These are phyloP conservation scores for Fusarium sp. DNA, from an alignment of 2,329 filamentous ascomycete species.

Conservation along the genomic window DNA sequence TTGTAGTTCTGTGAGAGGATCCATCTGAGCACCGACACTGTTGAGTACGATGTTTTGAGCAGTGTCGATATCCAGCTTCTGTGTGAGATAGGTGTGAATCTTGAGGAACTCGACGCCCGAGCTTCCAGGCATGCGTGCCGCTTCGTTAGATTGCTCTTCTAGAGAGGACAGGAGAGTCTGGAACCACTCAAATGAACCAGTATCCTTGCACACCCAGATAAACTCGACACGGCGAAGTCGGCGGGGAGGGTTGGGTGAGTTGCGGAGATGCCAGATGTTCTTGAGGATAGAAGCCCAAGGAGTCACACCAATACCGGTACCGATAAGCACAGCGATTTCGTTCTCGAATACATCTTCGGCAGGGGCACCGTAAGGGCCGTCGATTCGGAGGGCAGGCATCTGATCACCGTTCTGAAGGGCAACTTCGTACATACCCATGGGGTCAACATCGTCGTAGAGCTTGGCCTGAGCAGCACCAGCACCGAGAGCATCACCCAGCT, in stretches of 20 bases:
- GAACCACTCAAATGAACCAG: constrained; percentile 98
- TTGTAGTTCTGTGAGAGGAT: constrained; percentile 92
- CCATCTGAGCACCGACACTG: constrained; percentile 85
- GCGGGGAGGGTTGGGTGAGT: constrained; percentile 86
- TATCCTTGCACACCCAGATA: constrained; percentile 98
- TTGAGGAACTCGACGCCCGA: constrained; percentile 86
- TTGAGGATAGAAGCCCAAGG: constrained; percentile 91
- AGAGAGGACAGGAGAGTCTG: constrained; percentile 91
- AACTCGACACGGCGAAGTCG: constrained; percentile 96
- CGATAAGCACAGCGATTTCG: constrained; percentile 86
- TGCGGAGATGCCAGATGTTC: constrained; percentile 97
- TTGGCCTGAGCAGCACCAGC: constrained; percentile 88
- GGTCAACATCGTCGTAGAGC: constrained; percentile 90
- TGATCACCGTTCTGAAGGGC: constrained; percentile 91
- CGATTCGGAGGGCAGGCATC: constrained; percentile 90
- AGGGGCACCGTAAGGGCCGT: constrained; percentile 95
- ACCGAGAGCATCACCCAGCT: constrained; percentile 95
- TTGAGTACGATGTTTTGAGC: constrained; percentile 98
- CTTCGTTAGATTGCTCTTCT: constrained; percentile 82
- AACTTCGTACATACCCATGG: constrained; percentile 97
- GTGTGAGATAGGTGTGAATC: constrained; percentile 97
- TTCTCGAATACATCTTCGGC: constrained; percentile 98
- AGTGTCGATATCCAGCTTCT: constrained; percentile 90
- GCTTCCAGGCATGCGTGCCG: constrained; percentile 73
- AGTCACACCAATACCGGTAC: constrained; percentile 87